Conservation (phyloP, 768 basidiomycete genomes). For the Hydnum rufescens region DNA sequence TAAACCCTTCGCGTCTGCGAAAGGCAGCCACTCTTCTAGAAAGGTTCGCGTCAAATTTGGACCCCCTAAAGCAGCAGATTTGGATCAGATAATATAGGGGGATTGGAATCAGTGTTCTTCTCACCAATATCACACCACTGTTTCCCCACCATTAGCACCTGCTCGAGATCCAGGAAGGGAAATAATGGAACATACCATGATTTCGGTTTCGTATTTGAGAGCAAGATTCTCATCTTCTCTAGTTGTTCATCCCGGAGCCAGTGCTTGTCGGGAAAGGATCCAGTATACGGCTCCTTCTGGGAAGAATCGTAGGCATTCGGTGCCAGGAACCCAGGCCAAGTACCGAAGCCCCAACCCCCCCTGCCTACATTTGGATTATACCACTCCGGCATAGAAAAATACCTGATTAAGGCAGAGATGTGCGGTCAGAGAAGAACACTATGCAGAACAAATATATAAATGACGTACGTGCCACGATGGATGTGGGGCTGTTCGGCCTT, state of each 20-base stretch:
- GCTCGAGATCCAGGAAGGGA: background rate
- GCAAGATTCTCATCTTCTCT: constrained; percentile 34
- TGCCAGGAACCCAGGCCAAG: constrained; percentile 36
- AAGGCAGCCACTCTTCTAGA: constrained; percentile 11
- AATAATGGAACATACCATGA: constrained; percentile 25
- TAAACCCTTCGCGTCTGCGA: constrained; percentile 16
- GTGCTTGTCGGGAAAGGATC: constrained; percentile 28
- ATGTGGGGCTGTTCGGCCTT: constrained; percentile 27
- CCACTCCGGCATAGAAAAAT: constrained; percentile 37
- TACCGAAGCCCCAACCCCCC: constrained; percentile 25
- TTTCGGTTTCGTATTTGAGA: constrained; percentile 29
- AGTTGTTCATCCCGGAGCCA: constrained; percentile 32
- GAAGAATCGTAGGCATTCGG: constrained; percentile 30
- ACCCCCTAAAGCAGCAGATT: no score
- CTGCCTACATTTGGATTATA: constrained; percentile 33
- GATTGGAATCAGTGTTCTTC: background rate
- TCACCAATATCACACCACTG: constrained; percentile 37
- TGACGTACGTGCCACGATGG: constrained; percentile 27
- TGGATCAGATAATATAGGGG: no score
- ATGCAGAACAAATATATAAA: background rate
- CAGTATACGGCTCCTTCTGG: constrained; percentile 34
- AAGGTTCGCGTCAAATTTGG: constrained; percentile 11
- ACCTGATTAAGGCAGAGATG: constrained; percentile 11
- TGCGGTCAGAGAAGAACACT: background rate
- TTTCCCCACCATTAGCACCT: constrained; percentile 9